These are phyloP conservation scores for Colletotrichum abscissum DNA, from an alignment of 2,329 filamentous ascomycete genomes.

Conservation along the genomic window DNA sequence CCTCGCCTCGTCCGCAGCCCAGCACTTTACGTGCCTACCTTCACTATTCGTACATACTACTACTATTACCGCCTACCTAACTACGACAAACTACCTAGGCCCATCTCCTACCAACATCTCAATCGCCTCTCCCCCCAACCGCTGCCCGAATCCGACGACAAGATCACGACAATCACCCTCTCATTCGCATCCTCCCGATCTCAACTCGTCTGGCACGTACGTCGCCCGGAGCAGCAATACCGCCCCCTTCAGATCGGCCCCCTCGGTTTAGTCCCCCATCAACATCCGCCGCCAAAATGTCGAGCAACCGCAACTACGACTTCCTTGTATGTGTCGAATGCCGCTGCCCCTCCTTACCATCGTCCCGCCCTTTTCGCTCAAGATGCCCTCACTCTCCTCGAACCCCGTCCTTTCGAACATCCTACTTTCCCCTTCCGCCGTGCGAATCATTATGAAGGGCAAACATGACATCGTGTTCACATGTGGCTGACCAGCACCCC, in stretches of 20 bases:
- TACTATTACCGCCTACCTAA: slow-evolving; percentile 10
- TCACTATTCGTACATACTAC: slow-evolving; percentile 2
- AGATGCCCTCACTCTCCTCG: background rate
- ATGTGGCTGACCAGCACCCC: slow-evolving; percentile 39
- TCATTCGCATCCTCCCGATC: background rate
- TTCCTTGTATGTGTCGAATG: slow-evolving; percentile 80
- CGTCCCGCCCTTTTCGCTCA: slow-evolving; percentile 15
- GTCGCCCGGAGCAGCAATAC: slow-evolving; percentile 7
- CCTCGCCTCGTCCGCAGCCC: slow-evolving; percentile 27
- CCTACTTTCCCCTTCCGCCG: background rate
- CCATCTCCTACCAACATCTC: slow-evolving; percentile 23
- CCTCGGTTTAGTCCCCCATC: slow-evolving; percentile 32
- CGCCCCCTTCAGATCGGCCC: slow-evolving; percentile 18
- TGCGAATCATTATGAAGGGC: slow-evolving; percentile 29
- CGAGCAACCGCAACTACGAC: slow-evolving; percentile 98
- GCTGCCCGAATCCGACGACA: slow-evolving; percentile 29
- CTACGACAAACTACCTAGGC: slow-evolving; percentile 16
- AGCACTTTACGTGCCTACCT: slow-evolving; percentile 26
- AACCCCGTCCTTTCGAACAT: background rate
- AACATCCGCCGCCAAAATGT: slow-evolving; percentile 71
- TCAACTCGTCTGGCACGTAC: background rate
- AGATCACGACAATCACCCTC: slow-evolving; percentile 21
- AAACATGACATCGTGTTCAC: slow-evolving; percentile 30
- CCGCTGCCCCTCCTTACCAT: slow-evolving; percentile 36
- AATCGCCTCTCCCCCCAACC: slow-evolving; percentile 11